These are phyloP conservation scores for Gymnopilus dilepis DNA, from an alignment of 768 basidiomycete genomes.

Conservation along the genomic window DNA sequence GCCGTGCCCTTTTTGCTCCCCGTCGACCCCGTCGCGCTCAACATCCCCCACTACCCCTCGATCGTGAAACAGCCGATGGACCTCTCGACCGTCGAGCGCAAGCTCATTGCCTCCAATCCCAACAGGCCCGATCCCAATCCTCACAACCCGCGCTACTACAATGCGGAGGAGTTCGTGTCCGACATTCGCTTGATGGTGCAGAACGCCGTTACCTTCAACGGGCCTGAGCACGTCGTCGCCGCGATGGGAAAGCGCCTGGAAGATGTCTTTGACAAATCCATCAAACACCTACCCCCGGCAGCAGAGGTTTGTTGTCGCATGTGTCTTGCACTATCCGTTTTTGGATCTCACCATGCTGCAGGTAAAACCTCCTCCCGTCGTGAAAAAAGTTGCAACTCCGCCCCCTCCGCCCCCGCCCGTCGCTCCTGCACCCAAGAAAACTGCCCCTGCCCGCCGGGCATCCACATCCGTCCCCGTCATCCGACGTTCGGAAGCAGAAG, in stretches of 20 bases:
- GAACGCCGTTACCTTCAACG: conserved; percentile 93
- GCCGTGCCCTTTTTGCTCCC: conserved; percentile 81
- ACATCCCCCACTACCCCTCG: conserved; percentile 85
- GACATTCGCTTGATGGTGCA: conserved; percentile 90
- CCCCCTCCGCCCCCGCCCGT: conserved; percentile 49
- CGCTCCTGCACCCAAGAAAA: conserved; percentile 47
- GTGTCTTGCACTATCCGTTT: conserved; percentile 11
- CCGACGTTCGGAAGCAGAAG: conserved; percentile 74
- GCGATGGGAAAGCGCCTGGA: conserved; percentile 84
- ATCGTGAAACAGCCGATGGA: conserved; percentile 96
- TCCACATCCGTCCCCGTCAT: conserved; percentile 86
- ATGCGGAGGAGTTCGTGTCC: conserved; percentile 77
- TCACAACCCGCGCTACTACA: conserved; percentile 76
- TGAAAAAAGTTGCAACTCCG: conserved; percentile 52
- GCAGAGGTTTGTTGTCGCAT: conserved; percentile 66
- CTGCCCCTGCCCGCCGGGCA: conserved; percentile 61
- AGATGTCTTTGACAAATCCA: conserved; percentile 85
- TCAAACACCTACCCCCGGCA: conserved; percentile 80
- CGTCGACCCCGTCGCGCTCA: conserved; percentile 85
- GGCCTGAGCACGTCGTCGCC: conserved; percentile 82
- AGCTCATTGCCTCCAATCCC: conserved; percentile 81
- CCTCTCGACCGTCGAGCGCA: conserved; percentile 88
- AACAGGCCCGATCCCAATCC: conserved; percentile 73
- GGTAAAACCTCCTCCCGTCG: conserved; percentile 48
- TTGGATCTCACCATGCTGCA: conserved; percentile 26